Evolutionary conservation across 2,329 filamentous ascomycete species (phyloP).

Genomic region (Paraphaeosphaeria sporulosa): DNA sequence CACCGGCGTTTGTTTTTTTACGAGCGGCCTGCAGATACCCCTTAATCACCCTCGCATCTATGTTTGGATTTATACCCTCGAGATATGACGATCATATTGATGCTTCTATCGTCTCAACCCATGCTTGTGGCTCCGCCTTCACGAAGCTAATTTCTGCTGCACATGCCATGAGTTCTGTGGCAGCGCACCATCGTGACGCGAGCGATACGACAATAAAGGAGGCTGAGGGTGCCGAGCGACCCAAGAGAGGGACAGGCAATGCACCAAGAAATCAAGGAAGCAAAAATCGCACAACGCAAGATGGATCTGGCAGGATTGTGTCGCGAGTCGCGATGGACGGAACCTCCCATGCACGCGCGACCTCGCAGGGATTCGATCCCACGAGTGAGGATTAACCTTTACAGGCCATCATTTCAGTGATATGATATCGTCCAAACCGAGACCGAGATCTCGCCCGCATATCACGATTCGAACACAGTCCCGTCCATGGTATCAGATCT

Average conservation of each 20-base stretch:
- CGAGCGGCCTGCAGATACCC: constrained; percentile 7
- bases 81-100: constrained; percentile 8
- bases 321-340: background rate
- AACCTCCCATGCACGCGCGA: background rate
- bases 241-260: background rate
- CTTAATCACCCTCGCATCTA: constrained; percentile 12
- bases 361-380: background rate
- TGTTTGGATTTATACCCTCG: constrained; percentile 6
- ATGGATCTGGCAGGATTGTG: background rate
- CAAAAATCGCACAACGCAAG: background rate
- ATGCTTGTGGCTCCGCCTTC: constrained; percentile 2
- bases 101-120: background rate
- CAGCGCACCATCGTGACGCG: background rate
- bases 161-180: constrained; percentile 9
- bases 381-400: background rate
- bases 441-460: background rate
- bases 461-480: background rate
- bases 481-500: background rate
- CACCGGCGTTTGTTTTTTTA: constrained; percentile 13
- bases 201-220: background rate
- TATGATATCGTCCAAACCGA: background rate
- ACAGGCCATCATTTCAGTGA: background rate
- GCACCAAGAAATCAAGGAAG: background rate
- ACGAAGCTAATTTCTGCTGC: constrained; percentile 3
- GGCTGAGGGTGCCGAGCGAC: background rate